Evolutionary conservation across 208 protist genomes (phyloP), one percentile per base, ranked within the genome.

Genomic region (Chromosphaera perkinsii): DNA sequence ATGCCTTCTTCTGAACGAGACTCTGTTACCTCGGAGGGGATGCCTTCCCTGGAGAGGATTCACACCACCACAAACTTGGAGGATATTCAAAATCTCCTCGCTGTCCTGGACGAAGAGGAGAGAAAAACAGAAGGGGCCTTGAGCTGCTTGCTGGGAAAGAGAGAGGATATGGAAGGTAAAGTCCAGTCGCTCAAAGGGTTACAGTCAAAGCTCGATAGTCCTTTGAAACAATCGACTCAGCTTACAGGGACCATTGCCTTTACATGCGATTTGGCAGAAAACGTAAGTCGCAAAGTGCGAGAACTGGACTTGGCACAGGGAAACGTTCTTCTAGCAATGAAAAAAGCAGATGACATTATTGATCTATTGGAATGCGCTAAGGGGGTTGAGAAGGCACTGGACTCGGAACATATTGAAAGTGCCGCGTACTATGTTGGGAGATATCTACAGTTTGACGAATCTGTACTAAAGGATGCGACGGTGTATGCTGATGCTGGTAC

Each of bases 261-360:
- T 24, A 60, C 54, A 32, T 60, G 54, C 35, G 54, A 60, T 12
- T 24, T 60, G 26, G 54, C 54, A 60, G 54, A 60, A 24, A 35
- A 27, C 32, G 54, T 60, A 14, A 60, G 54, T 0, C 17, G 54
- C 14, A 60, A 60, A 24, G 54, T 60, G 17, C 26, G 54, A 42
- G 32, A 60, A 24, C 54, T 60, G 0, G 54, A 60, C 27, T 32
- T 60, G 32, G 54, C 54, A 42, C 54, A 60, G 29, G 40, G 27
- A 40, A 60, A 60, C 27, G 54, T 60, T 42, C 54, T 45, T 9
- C n/a, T 45, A 48, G 40, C 54, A 42, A 31, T 60, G 7, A 20
- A 12, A 12, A 60, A 60, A 40, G 54, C 0, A 9, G n/a, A 27
- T 24, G 54, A 60, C 24, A 60, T 60, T 22, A 60, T 60, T 12